A percentile compares a stretch with the other conserved stretches of the same genome.
Conservation (phyloP, 2,329 filamentous ascomycete genomes). For the Chalaropsis ovoidea region DNA sequence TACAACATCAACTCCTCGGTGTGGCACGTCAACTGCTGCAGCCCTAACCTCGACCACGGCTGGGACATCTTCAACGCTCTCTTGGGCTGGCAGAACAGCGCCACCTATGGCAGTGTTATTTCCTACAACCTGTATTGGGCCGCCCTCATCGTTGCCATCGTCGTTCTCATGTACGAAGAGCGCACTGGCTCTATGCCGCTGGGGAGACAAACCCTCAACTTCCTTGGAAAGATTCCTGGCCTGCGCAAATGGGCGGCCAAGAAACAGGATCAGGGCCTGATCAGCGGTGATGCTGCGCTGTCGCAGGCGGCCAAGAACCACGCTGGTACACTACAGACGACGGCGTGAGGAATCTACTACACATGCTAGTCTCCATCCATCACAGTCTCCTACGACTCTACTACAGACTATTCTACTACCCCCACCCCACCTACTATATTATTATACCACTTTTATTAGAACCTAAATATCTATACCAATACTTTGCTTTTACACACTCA, state of each 20-base stretch:
- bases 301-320: constrained; percentile 19
- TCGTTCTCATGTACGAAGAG: constrained; percentile 54
- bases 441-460: constrained; percentile 3
- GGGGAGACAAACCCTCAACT: constrained; percentile 26
- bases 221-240: constrained; percentile 22
- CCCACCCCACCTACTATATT: neutral
- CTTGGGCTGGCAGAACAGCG: constrained; percentile 62
- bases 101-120: constrained; percentile 68
- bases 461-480: constrained; percentile 1
- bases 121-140: constrained; percentile 77
- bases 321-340: constrained; percentile 4
- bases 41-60: constrained; percentile 51
- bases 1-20: constrained; percentile 68
- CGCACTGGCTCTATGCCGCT: constrained; percentile 38
- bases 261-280: constrained; percentile 17
- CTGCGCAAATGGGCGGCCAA: constrained; percentile 21
- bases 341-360: neutral
- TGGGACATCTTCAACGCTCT: constrained; percentile 67
- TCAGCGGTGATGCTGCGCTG: constrained; percentile 23
- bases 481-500: neutral
- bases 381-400: neutral
- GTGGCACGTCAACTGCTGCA: constrained; percentile 72
- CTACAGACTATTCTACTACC: neutral
- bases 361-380: neutral
- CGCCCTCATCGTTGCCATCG: constrained; percentile 51